Evolutionary conservation across 1,284 basidiomycete species (phyloP).

Genomic region (Peniophora sp.): DNA sequence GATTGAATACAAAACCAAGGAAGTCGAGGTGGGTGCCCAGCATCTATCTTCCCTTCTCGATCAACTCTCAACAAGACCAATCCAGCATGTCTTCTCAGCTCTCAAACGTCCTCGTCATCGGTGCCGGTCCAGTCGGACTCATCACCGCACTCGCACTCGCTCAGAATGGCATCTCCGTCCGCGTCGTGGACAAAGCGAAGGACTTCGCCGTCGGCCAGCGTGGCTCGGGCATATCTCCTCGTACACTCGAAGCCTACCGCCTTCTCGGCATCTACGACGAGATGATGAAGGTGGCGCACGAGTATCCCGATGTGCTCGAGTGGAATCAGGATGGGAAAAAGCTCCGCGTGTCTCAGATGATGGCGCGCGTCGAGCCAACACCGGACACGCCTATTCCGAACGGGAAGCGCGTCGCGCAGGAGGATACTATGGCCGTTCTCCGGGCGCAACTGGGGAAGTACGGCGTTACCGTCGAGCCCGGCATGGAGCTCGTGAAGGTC

Average conservation of each 20-base stretch:
- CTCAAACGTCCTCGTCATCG: neutral
- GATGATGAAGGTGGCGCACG: neutral
- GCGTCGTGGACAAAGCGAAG: conserved; percentile 9
- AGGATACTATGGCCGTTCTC: neutral
- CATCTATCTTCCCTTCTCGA: too few species aligned
- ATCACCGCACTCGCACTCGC: conserved; percentile 6
- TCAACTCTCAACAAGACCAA: too few species aligned
- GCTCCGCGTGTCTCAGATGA: neutral
- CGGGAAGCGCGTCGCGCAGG: too few species aligned
- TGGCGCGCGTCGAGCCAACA: neutral
- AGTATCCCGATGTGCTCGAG: neutral
- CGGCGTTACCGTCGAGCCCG: neutral
- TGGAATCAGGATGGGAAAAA: neutral
- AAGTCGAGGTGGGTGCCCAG: too few species aligned
- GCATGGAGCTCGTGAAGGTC: neutral
- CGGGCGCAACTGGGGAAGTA: neutral
- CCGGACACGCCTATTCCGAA: neutral
- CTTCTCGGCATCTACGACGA: neutral
- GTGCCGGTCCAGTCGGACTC: conserved; percentile 11
- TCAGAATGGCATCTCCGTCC: conserved; percentile 8
- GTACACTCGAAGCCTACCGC: neutral
- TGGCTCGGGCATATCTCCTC: neutral
- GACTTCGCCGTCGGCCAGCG: neutral
- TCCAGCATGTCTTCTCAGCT: too few species aligned
- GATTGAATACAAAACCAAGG: too few species aligned